These are phyloP conservation scores for Hyphopichia buzzinii DNA, from an alignment of 1,139 yeast genomes.

Conservation along the genomic window DNA sequence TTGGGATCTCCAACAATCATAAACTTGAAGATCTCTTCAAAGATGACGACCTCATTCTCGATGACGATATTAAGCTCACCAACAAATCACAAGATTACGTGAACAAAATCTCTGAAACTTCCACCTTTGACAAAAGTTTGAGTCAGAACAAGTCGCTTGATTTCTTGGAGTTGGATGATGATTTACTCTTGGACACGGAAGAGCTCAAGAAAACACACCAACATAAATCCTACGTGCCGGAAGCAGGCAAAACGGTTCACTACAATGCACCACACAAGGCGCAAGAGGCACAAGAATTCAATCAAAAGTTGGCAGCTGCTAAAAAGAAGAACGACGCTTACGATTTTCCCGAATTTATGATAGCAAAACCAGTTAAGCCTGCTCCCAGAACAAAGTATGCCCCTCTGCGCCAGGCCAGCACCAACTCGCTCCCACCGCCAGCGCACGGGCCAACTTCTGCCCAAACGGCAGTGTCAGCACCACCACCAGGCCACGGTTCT, in stretches of 20 bases:
- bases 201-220: not conserved
- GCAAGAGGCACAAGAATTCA: slow-evolving; percentile 15
- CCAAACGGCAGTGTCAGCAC: slow-evolving; percentile 9
- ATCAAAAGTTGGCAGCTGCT: slow-evolving; percentile 35
- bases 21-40: slow-evolving; percentile 6
- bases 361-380: slow-evolving; percentile 34
- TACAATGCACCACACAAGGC: slow-evolving; percentile 5
- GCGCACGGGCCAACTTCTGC: slow-evolving; percentile 3
- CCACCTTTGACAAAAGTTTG: not conserved
- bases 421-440: slow-evolving; percentile 12
- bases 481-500: slow-evolving; percentile 6
- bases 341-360: slow-evolving; percentile 69
- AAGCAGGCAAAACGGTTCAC: slow-evolving; percentile 2
- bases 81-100: too few species aligned
- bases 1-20: slow-evolving; percentile 1
- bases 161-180: slow-evolving; percentile 49
- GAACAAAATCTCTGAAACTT: not conserved
- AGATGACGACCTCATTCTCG: slow-evolving; percentile 9
- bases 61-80: too few species aligned
- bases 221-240: slow-evolving; percentile 5
- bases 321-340: slow-evolving; percentile 71
- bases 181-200: slow-evolving; percentile 37
- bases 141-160: slow-evolving; percentile 17
- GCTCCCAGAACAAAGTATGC: slow-evolving; percentile 34
- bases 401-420: slow-evolving; percentile 29